Conservation (phyloP, 1,139 yeast species). For the Maudiozyma humilis region DNA sequence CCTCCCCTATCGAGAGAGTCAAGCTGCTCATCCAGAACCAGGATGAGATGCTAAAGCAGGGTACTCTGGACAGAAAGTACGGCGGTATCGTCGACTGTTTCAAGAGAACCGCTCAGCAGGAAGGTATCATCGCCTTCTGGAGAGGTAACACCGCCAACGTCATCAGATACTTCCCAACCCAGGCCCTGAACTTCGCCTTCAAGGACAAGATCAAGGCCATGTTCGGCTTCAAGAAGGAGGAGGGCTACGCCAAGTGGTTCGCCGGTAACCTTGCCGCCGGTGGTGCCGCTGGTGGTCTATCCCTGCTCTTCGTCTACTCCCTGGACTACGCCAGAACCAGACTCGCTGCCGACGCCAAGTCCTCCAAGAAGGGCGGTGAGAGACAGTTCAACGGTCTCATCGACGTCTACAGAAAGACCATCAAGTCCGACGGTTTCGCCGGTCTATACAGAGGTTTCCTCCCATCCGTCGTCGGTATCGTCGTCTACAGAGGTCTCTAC, state of each 20-base stretch:
- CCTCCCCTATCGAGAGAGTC: constrained; percentile 17
- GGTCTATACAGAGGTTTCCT: constrained; percentile 16
- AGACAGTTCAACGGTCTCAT: constrained; percentile 15
- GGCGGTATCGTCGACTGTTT: constrained; percentile 15
- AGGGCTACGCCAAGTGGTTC: constrained; percentile 11
- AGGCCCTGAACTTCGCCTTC: constrained; percentile 16
- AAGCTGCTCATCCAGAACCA: constrained; percentile 15
- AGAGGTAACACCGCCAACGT: constrained; percentile 17
- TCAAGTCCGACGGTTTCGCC: constrained; percentile 13
- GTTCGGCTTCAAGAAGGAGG: constrained; percentile 12
- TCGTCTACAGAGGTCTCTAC: constrained; percentile 17
- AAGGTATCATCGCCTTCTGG: constrained; percentile 15
- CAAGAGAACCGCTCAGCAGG: constrained; percentile 13
- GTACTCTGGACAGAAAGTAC: constrained; percentile 12
- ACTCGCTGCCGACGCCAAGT: constrained; percentile 11
- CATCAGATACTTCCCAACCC: constrained; percentile 16
- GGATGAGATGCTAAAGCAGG: constrained; percentile 16
- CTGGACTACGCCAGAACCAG: constrained; percentile 12
- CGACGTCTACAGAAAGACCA: constrained; percentile 15
- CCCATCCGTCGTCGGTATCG: constrained; percentile 15
- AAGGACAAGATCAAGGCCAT: constrained; percentile 14
- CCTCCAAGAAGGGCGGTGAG: constrained; percentile 8
- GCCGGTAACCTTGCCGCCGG: constrained; percentile 11
- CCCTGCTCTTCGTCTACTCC: constrained; percentile 10
- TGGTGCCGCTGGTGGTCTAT: constrained; percentile 12